phyloP scores from a whole-genome alignment of 2,329 filamentous ascomycete species.

The Beauveria australis region DNA sequence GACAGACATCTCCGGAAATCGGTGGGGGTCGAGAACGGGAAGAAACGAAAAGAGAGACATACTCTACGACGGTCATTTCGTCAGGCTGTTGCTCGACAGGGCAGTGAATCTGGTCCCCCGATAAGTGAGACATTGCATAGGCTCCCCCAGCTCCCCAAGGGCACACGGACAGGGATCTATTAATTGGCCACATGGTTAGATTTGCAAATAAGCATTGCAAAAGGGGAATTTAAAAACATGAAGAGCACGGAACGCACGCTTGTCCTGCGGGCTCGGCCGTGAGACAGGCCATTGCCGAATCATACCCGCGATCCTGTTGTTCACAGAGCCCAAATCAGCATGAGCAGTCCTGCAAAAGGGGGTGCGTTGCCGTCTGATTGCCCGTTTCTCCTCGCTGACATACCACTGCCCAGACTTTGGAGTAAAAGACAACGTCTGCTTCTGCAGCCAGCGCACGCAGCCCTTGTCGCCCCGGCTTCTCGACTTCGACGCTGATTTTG shows the following conservation, averaged over 20 bases:
- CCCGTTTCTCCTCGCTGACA: constrained; percentile 18
- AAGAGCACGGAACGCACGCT: constrained; percentile 32
- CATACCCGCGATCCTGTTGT: constrained; percentile 29
- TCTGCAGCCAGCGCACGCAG: constrained; percentile 50
- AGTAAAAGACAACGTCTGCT: constrained; percentile 68
- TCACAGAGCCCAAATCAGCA: not conserved
- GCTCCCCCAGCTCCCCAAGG: constrained; percentile 51
- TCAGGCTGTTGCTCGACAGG: constrained; percentile 32
- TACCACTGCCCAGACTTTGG: constrained; percentile 62
- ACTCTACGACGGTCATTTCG: constrained; percentile 49
- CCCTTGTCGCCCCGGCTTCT: constrained; percentile 57
- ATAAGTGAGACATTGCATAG: constrained; percentile 23
- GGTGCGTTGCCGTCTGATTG: not conserved
- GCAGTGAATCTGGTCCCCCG: constrained; percentile 24
- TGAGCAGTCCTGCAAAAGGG: not conserved
- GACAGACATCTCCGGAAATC: not conserved
- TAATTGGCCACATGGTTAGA: constrained; percentile 3
- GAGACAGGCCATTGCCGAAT: constrained; percentile 43
- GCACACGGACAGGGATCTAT: constrained; percentile 42
- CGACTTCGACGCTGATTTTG: constrained; percentile 61
- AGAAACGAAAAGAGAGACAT: constrained; percentile 15
- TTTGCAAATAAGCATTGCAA: not conserved
- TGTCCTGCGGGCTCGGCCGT: constrained; percentile 31
- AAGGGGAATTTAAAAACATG: not conserved
- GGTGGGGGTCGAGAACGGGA: not conserved